These are phyloP conservation scores for Colletotrichum sansevieriae DNA, from an alignment of 2,329 filamentous ascomycete genomes.

Conservation along the genomic window DNA sequence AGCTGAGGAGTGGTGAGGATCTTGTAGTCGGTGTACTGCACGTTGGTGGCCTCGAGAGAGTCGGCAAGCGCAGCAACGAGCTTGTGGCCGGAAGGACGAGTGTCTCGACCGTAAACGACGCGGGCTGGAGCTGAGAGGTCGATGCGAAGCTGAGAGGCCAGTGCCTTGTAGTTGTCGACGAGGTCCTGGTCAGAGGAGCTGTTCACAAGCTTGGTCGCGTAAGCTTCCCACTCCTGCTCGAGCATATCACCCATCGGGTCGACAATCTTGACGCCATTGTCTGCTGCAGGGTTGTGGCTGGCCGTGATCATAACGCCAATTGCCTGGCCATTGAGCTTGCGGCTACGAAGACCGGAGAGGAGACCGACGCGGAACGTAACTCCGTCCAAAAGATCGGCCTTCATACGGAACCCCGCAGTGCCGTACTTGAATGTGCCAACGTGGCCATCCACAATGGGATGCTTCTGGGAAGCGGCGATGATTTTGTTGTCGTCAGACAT, in stretches of 20 bases:
- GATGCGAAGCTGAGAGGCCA: slow-evolving; percentile 82
- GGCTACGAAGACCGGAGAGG: slow-evolving; percentile 87
- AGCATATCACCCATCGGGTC: slow-evolving; percentile 99
- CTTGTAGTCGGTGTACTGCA: slow-evolving; percentile 86
- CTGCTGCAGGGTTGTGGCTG: slow-evolving; percentile 89
- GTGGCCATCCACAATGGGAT: slow-evolving; percentile 68
- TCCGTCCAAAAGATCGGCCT: slow-evolving; percentile 85
- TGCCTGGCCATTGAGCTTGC: slow-evolving; percentile 88
- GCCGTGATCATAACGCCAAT: slow-evolving; percentile 98
- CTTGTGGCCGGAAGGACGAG: slow-evolving; percentile 88
- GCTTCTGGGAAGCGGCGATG: slow-evolving; percentile 71
- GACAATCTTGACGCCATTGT: slow-evolving; percentile 96
- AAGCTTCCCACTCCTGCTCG: slow-evolving; percentile 92
- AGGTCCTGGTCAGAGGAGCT: slow-evolving; percentile 81
- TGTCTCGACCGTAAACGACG: slow-evolving; percentile 93
- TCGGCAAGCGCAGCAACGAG: slow-evolving; percentile 84
- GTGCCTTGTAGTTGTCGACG: slow-evolving; percentile 79
- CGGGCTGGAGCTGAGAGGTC: slow-evolving; percentile 78
- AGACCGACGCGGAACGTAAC: slow-evolving; percentile 94
- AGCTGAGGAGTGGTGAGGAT: slow-evolving; percentile 97
- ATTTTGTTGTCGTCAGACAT: slow-evolving; percentile 59
- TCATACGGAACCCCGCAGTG: slow-evolving; percentile 78
- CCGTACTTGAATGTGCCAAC: slow-evolving; percentile 69
- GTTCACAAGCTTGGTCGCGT: slow-evolving; percentile 92
- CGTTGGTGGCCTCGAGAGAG: slow-evolving; percentile 81